Percentiles rank a stretch among this genome's conserved stretches.
Evolutionary conservation across 2,329 filamentous ascomycete genomes (phyloP).

Genomic region (Fusarium sp.): DNA sequence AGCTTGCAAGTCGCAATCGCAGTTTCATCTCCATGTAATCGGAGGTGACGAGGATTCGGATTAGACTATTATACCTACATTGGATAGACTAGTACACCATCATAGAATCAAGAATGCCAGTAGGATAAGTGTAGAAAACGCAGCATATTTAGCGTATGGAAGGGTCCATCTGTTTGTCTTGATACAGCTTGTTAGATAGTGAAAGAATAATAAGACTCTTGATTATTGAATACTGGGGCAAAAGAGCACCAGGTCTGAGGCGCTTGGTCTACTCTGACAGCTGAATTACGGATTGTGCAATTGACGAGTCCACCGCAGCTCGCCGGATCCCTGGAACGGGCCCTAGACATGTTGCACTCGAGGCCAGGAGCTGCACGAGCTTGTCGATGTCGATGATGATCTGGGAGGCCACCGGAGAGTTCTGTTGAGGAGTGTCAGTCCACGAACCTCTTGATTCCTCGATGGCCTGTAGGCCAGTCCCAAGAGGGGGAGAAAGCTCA

Average conservation of each 20-base stretch:
- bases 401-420: neutral
- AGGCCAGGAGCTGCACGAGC: neutral
- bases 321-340: constrained; percentile 1
- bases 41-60: constrained; percentile 31
- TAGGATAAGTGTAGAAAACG: neutral
- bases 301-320: neutral
- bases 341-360: constrained; percentile 1
- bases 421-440: neutral
- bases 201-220: neutral
- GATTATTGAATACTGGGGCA: neutral
- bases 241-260: neutral
- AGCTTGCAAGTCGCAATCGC: constrained; percentile 50
- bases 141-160: neutral
- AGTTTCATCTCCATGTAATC: constrained; percentile 50
- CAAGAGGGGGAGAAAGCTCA: neutral
- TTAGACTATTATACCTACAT: neutral
- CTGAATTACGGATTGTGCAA: neutral
- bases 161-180: neutral
- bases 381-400: neutral
- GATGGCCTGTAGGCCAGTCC: neutral
- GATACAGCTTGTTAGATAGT: neutral
- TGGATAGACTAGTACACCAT: neutral
- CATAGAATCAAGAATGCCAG: neutral
- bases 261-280: neutral
- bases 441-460: neutral